Conservation (phyloP, 2,329 filamentous ascomycete species). For the Aspergillus clavatus region DNA sequence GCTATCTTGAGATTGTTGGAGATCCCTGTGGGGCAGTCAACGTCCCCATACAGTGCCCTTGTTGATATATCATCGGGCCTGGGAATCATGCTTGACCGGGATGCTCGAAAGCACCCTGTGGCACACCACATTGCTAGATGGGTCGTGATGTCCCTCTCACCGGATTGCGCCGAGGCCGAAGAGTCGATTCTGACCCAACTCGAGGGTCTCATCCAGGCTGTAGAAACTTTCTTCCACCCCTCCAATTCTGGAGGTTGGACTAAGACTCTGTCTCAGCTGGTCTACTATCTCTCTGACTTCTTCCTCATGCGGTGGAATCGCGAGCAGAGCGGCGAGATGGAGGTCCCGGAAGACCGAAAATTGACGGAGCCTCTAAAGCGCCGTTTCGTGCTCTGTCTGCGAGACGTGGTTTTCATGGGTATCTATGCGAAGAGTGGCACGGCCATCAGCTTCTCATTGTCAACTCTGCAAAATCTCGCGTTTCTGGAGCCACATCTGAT, state of each 20-base stretch:
- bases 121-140: conserved; percentile 88
- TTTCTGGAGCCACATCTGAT: conserved; percentile 89
- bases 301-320: conserved; percentile 98
- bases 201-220: conserved; percentile 86
- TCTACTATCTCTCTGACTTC: conserved; percentile 88
- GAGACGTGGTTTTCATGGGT: conserved; percentile 96
- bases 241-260: conserved; percentile 95
- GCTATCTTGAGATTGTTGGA: conserved; percentile 83
- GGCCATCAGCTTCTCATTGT: conserved; percentile 86
- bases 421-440: conserved; percentile 94
- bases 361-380: conserved; percentile 77
- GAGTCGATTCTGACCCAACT: conserved; percentile 78
- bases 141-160: conserved; percentile 90
- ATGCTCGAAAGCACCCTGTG: conserved; percentile 86
- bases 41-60: conserved; percentile 76
- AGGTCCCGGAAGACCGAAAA: conserved; percentile 71
- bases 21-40: conserved; percentile 93
- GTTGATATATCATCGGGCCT: conserved; percentile 80
- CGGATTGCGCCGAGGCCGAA: conserved; percentile 68
- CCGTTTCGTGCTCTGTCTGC: conserved; percentile 82
- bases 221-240: conserved; percentile 98
- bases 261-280: conserved; percentile 79
- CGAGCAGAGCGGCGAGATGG: conserved; percentile 86
- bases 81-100: conserved; percentile 82
- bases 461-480: conserved; percentile 80